Conservation (phyloP, 2,329 filamentous ascomycete genomes). For the Fusarium staphyleae region DNA sequence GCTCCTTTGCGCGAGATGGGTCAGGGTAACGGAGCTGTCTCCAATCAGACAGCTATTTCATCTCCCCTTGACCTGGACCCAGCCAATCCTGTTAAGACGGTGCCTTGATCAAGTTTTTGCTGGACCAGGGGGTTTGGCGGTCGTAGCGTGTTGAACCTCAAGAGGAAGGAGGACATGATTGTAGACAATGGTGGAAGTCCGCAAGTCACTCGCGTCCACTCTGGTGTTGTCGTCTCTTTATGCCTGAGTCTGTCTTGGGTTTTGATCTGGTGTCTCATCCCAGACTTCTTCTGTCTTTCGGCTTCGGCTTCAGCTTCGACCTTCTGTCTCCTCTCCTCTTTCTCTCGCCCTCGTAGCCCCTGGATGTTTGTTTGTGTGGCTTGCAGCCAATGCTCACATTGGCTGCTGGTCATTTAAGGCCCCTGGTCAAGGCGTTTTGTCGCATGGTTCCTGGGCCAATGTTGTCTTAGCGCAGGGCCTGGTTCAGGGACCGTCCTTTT, state of each 20-base stretch:
- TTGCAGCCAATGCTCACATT: constrained; percentile 19
- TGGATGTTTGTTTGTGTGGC: constrained; percentile 25
- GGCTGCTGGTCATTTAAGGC: constrained; percentile 17
- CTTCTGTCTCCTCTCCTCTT: not conserved
- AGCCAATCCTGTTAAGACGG: constrained; percentile 35
- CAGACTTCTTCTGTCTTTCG: constrained; percentile 3
- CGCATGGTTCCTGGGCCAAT: constrained; percentile 39
- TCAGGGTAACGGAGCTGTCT: constrained; percentile 35
- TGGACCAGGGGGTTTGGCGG: constrained; percentile 25
- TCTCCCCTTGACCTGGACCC: constrained; percentile 31
- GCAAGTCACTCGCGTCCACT: constrained; percentile 4
- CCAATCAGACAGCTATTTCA: constrained; percentile 39
- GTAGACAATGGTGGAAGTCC: constrained; percentile 29
- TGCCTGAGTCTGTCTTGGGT: constrained; percentile 21
- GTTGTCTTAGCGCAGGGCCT: constrained; percentile 27
- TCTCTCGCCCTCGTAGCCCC: constrained; percentile 5
- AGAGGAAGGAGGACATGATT: no score
- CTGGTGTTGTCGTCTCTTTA: constrained; percentile 3
- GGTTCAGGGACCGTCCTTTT: constrained; percentile 15
- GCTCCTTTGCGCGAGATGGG: constrained; percentile 10
- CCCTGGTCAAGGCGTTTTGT: constrained; percentile 22
- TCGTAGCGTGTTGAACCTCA: constrained; percentile 34
- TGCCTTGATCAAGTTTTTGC: constrained; percentile 22
- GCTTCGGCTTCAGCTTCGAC: constrained; percentile 1
- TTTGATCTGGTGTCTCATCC: constrained; percentile 14